Evolutionary conservation across 176 grass and related monocot genomes (phyloP).

Genomic region (bread wheat (Triticum aestivum)): IWGSC_CS_RefSeq_v2.1 NC_057807.1:536679212-536679711

Average conservation of each 20-base stretch:
- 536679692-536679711: slow-evolving; percentile 42
- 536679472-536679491: background rate
- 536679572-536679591: slow-evolving; percentile 45
- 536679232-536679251: background rate
- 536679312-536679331: slow-evolving; percentile 49
- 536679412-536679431: slow-evolving; percentile 5
- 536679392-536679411: slow-evolving; percentile 58
- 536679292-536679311: slow-evolving; percentile 25
- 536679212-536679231: background rate
- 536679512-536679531: background rate
- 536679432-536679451: background rate
- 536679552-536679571: slow-evolving; percentile 61
- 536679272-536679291: slow-evolving; percentile 28
- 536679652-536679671: slow-evolving; percentile 52
- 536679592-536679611: slow-evolving; percentile 42
- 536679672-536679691: slow-evolving; percentile 50
- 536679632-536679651: slow-evolving; percentile 49
- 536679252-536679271: slow-evolving; percentile 40
- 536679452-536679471: background rate
- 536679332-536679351: slow-evolving; percentile 41
- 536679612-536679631: slow-evolving; percentile 55
- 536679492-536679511: background rate
- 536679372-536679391: slow-evolving; percentile 60
- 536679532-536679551: slow-evolving; percentile 27
- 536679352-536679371: slow-evolving; percentile 52